phyloP scores from a whole-genome alignment of 371 early-diverging fungal species.

The Mucor piriformis region DNA sequence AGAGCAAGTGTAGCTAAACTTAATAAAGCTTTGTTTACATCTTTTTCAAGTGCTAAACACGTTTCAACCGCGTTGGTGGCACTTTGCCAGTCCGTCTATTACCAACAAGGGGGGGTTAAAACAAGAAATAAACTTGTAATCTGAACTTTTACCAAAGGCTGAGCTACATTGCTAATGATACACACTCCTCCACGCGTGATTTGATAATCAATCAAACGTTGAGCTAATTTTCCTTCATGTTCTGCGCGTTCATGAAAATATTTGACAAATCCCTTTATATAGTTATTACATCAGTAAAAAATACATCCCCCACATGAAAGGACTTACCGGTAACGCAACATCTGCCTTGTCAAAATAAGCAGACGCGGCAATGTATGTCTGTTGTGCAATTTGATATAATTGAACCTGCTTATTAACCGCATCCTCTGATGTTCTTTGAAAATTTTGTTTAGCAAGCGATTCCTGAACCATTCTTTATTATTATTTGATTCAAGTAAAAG shows the following conservation, averaged over 20 bases:
- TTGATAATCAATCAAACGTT: conserved; percentile 64
- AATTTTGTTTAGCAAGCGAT: conserved; percentile 65
- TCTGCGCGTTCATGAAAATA: conserved; percentile 64
- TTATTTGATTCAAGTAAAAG: background rate
- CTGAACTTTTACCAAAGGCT: conserved; percentile 31
- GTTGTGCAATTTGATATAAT: conserved; percentile 56
- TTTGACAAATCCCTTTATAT: conserved; percentile 50
- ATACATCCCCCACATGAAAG: background rate
- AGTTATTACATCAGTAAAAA: background rate
- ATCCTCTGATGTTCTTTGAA: conserved; percentile 54
- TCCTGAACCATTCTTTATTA: conserved; percentile 4
- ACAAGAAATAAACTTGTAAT: too few species aligned
- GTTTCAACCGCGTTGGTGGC: conserved; percentile 47
- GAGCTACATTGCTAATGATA: conserved; percentile 36
- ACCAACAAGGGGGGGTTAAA: too few species aligned
- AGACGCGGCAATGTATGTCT: conserved; percentile 56
- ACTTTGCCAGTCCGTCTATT: conserved; percentile 39
- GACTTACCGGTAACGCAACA: conserved; percentile 54
- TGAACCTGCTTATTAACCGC: conserved; percentile 60
- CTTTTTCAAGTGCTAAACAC: conserved; percentile 45
- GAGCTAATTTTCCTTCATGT: conserved; percentile 49
- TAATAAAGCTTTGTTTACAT: conserved; percentile 65
- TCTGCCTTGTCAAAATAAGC: conserved; percentile 55
- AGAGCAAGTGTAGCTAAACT: conserved; percentile 55
- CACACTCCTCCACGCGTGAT: conserved; percentile 64